Conservation (phyloP, 257 asterid genomes). For the Forsythia viridissima region DNA sequence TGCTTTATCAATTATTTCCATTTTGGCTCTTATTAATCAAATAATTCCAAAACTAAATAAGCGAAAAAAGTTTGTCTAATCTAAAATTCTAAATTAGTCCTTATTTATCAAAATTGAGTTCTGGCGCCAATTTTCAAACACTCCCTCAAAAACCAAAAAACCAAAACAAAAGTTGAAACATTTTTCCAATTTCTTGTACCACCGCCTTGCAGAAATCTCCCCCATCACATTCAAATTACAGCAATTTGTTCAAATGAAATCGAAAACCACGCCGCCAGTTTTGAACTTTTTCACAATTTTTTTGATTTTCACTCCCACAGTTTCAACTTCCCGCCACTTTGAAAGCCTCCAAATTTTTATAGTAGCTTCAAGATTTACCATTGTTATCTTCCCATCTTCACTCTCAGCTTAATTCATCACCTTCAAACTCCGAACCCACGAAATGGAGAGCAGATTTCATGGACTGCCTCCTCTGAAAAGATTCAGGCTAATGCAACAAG, state of each 20-base stretch:
- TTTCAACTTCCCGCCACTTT: constrained; percentile 28
- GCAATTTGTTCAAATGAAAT: background rate
- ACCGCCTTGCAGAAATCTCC: background rate
- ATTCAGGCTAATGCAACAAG: constrained; percentile 51
- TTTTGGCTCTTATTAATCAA: too few species aligned
- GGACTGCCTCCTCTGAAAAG: constrained; percentile 76
- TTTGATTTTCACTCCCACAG: background rate
- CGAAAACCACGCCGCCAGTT: background rate
- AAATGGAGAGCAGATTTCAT: constrained; percentile 49
- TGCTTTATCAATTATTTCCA: too few species aligned
- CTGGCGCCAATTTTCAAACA: background rate
- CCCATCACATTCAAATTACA: background rate
- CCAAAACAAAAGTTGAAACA: too few species aligned
- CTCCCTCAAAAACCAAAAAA: background rate
- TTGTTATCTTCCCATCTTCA: background rate
- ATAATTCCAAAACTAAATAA: too few species aligned
- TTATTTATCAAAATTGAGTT: background rate
- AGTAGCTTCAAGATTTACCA: background rate
- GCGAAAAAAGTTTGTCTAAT: too few species aligned
- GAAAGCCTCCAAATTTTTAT: constrained; percentile 8
- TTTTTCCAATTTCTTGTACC: background rate
- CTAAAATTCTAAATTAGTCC: too few species aligned
- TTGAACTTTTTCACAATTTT: background rate
- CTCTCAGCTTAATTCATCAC: background rate
- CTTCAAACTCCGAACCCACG: background rate